Base-by-base conservation (phyloP, 345 rosid species). In the Pistacia vera region DNA sequence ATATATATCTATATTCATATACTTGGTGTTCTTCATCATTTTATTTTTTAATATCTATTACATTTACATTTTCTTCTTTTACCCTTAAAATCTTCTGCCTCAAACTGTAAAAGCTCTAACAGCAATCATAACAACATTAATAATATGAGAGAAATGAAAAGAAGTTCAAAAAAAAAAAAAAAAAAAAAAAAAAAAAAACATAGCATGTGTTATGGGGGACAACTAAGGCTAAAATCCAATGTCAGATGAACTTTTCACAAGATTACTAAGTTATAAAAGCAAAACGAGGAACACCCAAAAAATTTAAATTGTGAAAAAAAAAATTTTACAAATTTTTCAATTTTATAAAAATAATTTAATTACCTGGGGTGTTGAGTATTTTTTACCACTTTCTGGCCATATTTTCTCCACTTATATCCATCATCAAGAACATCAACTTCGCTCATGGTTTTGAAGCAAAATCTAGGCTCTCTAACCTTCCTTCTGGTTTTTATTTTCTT, bases 281-380 rank as follows among this genome's bases (percentile, higher is more conserved):
- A 6, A 65, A 36, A 36, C 11, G 60, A 71, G 49, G 33, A 28
- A 41, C 6, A 41, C 9, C 46, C 46, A 41, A 5, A 41, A 41
- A 41, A 41, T 41, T 41, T 5, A 41, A 41, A 41, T 41, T 5
- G 6, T 41, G n/a, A 1, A 2, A 38, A 38, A 38, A 38, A 38
- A 38, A 4, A 4, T 38, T 38, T 2, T 41, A 8, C 1, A 6
- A 60, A 48, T 0, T 12, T 54, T 54, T 16, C 57, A 54, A 54
- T 54, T 16, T 11, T 33, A 71, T 14, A 36, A 62, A 7, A 41
- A 58, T 68, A 51, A 41, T 13, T 5, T 44, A 66, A 66, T 65
- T 65, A 95, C 99, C 99, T 96, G 85, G 99, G 99, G 84, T 96
- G 98, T 81, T 87, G 95, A 14, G 99, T 96, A 89, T 96, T 93